Conservation (phyloP, 352 stramenopile genomes). For the Globisporangium acanthophoron region DNA sequence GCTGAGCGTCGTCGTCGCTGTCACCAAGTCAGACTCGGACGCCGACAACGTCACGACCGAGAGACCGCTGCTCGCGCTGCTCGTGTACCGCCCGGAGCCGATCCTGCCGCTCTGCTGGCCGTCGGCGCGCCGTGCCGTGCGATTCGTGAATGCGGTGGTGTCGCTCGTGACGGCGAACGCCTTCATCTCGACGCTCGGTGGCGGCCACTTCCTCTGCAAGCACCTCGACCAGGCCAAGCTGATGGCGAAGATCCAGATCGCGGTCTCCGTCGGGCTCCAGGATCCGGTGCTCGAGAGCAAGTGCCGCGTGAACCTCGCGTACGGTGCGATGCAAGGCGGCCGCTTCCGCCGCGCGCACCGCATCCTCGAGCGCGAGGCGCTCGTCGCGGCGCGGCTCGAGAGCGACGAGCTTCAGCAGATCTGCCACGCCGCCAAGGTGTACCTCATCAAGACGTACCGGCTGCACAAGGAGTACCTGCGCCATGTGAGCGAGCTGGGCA, state of each 20-base stretch:
- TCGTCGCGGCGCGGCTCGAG: slow-evolving; percentile 36
- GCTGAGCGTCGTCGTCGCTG: background rate
- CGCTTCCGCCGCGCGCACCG: slow-evolving; percentile 49
- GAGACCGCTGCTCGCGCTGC: slow-evolving; percentile 20
- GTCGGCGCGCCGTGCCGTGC: slow-evolving; percentile 57
- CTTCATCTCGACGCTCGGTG: slow-evolving; percentile 80
- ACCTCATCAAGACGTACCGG: slow-evolving; percentile 58
- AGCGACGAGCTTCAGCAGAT: slow-evolving; percentile 58
- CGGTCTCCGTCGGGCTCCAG: slow-evolving; percentile 61
- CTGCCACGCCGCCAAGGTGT: slow-evolving; percentile 54
- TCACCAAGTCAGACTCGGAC: background rate
- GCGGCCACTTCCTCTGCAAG: slow-evolving; percentile 73
- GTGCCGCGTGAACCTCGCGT: slow-evolving; percentile 76
- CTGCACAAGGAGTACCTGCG: slow-evolving; percentile 52
- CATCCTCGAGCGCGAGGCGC: slow-evolving; percentile 42
- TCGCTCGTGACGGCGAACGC: slow-evolving; percentile 77
- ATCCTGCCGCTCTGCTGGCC: slow-evolving; percentile 52
- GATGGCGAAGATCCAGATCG: slow-evolving; percentile 76
- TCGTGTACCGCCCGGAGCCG: slow-evolving; percentile 41
- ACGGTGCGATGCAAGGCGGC: slow-evolving; percentile 68
- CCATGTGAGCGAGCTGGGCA: slow-evolving; percentile 16
- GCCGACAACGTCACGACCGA: background rate
- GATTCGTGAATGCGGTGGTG: slow-evolving; percentile 61
- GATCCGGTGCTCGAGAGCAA: slow-evolving; percentile 79
- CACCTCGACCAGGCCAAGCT: slow-evolving; percentile 67